A percentile compares a stretch with the other conserved stretches of the same genome.
Evolutionary conservation across 495 filamentous ascomycete species (phyloP).

Genomic region (Mytilinidion resinicola): DNA sequence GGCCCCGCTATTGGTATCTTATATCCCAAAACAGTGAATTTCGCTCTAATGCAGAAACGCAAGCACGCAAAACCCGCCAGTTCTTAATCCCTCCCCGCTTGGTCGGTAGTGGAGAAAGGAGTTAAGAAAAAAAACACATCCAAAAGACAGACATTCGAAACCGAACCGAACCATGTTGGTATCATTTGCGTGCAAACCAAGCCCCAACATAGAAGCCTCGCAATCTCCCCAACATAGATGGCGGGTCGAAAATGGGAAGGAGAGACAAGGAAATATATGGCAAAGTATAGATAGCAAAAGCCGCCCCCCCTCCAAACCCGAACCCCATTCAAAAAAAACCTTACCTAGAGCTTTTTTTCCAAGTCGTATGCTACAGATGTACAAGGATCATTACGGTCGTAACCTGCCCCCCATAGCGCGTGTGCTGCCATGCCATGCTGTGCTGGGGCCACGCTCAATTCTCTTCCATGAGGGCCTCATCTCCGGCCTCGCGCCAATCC

Average conservation of each 20-base stretch:
- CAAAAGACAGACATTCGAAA: no score
- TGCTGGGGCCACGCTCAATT: constrained; percentile 6
- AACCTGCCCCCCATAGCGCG: background rate
- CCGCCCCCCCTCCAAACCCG: background rate
- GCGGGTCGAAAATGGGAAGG: background rate
- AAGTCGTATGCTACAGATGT: constrained; percentile 14
- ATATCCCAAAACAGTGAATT: no score
- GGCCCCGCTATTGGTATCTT: no score
- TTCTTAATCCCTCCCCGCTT: no score
- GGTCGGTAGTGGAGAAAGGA: no score
- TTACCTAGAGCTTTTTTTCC: constrained; percentile 3
- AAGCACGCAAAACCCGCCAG: no score
- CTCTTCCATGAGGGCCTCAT: constrained; percentile 79
- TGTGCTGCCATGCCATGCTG: background rate
- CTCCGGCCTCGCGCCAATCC: constrained; percentile 81
- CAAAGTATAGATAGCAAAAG: background rate
- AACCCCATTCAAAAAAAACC: background rate
- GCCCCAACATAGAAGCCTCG: background rate
- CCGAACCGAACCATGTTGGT: no score
- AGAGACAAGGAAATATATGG: background rate
- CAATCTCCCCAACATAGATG: no score
- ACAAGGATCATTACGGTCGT: constrained; percentile 13
- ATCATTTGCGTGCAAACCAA: background rate
- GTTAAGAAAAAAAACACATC: no score
- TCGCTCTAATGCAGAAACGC: no score